Evolutionary conservation across 805 yeast species (phyloP).

Genomic region (Kodamaea nitidulidarum): DNA sequence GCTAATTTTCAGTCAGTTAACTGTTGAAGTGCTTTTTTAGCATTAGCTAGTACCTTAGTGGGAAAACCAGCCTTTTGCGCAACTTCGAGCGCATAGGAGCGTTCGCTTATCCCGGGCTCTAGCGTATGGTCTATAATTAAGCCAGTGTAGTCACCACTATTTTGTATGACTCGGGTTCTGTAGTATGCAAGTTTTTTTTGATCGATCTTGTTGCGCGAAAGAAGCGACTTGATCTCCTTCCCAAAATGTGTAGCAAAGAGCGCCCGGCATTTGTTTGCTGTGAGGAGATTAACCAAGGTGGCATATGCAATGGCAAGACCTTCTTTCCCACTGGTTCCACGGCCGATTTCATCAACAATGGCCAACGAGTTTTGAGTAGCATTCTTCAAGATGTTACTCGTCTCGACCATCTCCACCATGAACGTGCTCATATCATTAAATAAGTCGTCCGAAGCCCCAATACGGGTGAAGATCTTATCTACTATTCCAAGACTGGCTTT

Average conservation of each 20-base stretch:
- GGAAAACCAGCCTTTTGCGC: constrained; percentile 84
- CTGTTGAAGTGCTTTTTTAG: constrained; percentile 31
- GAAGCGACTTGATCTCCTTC: constrained; percentile 35
- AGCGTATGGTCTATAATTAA: constrained; percentile 54
- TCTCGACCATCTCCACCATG: constrained; percentile 46
- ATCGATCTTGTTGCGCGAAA: constrained; percentile 23
- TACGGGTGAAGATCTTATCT: constrained; percentile 45
- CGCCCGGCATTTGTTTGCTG: constrained; percentile 58
- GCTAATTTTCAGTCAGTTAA: too few relatives aligned
- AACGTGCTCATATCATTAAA: constrained; percentile 43
- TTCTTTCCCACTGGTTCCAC: constrained; percentile 65
- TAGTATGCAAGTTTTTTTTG: constrained; percentile 24
- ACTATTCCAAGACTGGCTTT: constrained; percentile 44
- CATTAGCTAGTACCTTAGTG: constrained; percentile 48
- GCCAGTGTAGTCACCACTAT: constrained; percentile 12
- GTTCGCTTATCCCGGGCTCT: constrained; percentile 61
- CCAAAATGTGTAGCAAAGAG: constrained; percentile 89
- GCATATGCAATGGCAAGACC: constrained; percentile 86
- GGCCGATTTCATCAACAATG: constrained; percentile 52
- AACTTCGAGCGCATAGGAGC: constrained; percentile 73
- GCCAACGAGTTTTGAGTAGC: constrained; percentile 41
- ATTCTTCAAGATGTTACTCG: constrained; percentile 31
- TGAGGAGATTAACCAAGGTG: constrained; percentile 52
- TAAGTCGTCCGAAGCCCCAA: constrained; percentile 34
- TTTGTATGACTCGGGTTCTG: constrained; percentile 31